phyloP scores from a whole-genome alignment of 1,284 basidiomycete genomes.

The Xerocomus nothofagi region DNA sequence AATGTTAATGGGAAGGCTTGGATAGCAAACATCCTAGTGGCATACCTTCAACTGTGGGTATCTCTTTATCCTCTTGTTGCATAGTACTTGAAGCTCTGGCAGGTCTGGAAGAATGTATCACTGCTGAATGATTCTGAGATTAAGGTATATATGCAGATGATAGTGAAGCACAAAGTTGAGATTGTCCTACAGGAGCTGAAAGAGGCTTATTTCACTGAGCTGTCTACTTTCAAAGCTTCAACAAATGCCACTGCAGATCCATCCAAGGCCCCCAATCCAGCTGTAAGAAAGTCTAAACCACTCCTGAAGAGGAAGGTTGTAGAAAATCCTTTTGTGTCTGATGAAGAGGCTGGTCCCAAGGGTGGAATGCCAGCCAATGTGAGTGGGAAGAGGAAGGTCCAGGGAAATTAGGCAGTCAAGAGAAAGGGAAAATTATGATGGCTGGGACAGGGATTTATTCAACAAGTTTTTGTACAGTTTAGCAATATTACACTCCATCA shows the following conservation, averaged over 20 bases:
- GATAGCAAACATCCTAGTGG: slow-evolving; percentile 76
- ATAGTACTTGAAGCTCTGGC: slow-evolving; percentile 1
- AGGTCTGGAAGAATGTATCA: slow-evolving; percentile 68
- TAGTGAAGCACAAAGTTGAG: not conserved
- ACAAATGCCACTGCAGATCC: slow-evolving; percentile 18
- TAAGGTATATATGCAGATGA: slow-evolving; percentile 42
- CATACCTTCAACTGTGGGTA: slow-evolving; percentile 61
- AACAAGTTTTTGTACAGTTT: not conserved
- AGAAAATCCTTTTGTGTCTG: slow-evolving; percentile 50
- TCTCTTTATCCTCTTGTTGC: slow-evolving; percentile 7
- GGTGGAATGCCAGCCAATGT: not conserved
- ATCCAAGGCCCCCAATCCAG: slow-evolving; percentile 24
- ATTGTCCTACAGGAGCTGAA: slow-evolving; percentile 48
- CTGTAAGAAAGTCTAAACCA: slow-evolving; percentile 41
- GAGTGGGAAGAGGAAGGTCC: slow-evolving; percentile 4
- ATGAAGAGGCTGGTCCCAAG: slow-evolving; percentile 36
- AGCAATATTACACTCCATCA: not conserved
- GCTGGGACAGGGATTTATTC: not conserved
- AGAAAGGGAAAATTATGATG: slow-evolving; percentile 4
- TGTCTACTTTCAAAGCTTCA: slow-evolving; percentile 33
- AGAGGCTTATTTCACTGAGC: slow-evolving; percentile 53
- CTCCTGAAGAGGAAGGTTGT: slow-evolving; percentile 41
- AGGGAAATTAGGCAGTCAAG: slow-evolving; percentile 8
- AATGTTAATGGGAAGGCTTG: slow-evolving; percentile 43
- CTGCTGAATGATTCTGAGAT: slow-evolving; percentile 59